Percentiles rank a stretch among this genome's conserved stretches.
These are phyloP conservation scores for Yamadazyma olivae DNA, from an alignment of 805 yeast genomes.

Conservation along the genomic window DNA sequence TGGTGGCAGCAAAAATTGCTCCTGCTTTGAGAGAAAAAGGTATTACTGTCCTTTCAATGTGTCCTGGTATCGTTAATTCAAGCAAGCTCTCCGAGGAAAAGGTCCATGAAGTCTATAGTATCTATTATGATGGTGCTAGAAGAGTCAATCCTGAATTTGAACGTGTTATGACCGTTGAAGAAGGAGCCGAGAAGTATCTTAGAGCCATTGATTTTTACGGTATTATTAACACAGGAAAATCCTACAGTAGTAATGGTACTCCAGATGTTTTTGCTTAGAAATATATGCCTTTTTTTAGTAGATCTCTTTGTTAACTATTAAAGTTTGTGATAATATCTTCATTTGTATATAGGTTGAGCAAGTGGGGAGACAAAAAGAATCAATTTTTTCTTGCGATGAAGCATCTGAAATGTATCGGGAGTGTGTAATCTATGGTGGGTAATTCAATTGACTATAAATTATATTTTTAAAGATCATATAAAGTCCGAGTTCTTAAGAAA, in stretches of 20 bases:
- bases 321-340: no score
- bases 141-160: constrained; percentile 2
- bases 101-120: neutral
- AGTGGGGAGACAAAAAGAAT: no score
- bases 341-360: no score
- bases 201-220: constrained; percentile 4
- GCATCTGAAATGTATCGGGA: no score
- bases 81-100: neutral
- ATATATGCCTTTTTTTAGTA: no score
- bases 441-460: no score
- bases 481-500: no score
- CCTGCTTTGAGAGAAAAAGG: constrained; percentile 1
- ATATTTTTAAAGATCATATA: no score
- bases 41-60: constrained; percentile 3
- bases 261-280: neutral
- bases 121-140: neutral
- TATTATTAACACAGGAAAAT: constrained; percentile 1
- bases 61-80: constrained; percentile 6
- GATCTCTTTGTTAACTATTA: no score
- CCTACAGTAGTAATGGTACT: neutral
- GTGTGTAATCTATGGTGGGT: no score
- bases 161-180: neutral
- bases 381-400: no score
- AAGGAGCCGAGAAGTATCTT: neutral
- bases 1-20: constrained; percentile 2